phyloP scores from a whole-genome alignment of 768 basidiomycete genomes.

The Lactarius sanguifluus region DNA sequence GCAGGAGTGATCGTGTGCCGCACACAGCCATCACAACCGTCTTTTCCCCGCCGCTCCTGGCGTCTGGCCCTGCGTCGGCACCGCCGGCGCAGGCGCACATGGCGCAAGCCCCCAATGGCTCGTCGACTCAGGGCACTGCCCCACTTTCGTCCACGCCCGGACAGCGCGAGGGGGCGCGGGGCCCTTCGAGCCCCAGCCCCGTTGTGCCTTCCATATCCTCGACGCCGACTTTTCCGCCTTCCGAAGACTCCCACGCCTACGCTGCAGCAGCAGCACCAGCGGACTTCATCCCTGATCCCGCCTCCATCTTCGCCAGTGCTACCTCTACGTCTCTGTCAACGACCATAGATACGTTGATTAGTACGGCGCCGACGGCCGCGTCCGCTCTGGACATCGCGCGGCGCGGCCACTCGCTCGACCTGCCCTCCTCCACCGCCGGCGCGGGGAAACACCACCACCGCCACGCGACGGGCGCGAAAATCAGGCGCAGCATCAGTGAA shows the following conservation, averaged over 20 bases:
- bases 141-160: not conserved
- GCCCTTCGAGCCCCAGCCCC: slow-evolving; percentile 1
- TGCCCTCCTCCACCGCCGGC: not conserved
- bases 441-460: slow-evolving; percentile 1
- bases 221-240: not conserved
- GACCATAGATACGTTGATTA: not conserved
- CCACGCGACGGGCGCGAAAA: slow-evolving; percentile 6
- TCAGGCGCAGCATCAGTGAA: slow-evolving; percentile 22
- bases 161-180: not conserved
- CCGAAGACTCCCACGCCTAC: not conserved
- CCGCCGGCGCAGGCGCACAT: not conserved
- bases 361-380: not conserved
- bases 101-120: not conserved
- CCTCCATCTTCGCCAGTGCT: slow-evolving; percentile 8
- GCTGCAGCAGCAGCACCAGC: not conserved
- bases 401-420: slow-evolving; percentile 25
- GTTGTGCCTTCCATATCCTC: not conserved
- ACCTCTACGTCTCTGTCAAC: not conserved
- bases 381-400: slow-evolving; percentile 11
- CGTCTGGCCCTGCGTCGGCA: not conserved
- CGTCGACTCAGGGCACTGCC: not conserved
- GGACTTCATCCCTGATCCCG: slow-evolving; percentile 12
- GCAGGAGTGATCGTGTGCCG: not conserved
- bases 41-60: not conserved
- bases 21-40: not conserved